Evolutionary conservation across 139 green algal species (phyloP), one percentile per base, ranked within the genome.

Genomic region (Coelastrella sp.): DNA sequence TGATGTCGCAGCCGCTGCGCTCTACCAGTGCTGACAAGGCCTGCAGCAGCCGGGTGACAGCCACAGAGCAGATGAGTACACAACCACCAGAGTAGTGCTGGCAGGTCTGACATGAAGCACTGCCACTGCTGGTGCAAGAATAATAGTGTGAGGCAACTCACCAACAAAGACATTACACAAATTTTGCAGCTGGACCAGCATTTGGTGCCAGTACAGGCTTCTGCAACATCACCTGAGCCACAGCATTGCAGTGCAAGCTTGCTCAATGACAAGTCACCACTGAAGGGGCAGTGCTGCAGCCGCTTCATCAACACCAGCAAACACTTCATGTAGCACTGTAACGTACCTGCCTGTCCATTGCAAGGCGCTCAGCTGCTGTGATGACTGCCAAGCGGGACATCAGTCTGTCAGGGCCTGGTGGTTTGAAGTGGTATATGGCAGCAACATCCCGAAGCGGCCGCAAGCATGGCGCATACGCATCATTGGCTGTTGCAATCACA

Each of bases 401-500:
- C 89, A 99, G 91, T 66, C 90, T 90, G 65, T 95, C 92, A 58
- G 49, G 27, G 14, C 74, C 25, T 0, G 93, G 93, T 20, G 91
- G 74, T 73, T 91, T 94, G 90, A 99, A 95, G 78, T 96, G 90
- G 66, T 98, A 94, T 0, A 99, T 91, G 17, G 91, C 91, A 22
- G 97, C 97, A 19, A 97, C 93, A 6, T 97, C 94, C 0, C 97
- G 90, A 84, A 99, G 95, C 25, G 96, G 97, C 22, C 96, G 90
- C 88, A 99, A 95, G 25, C 94, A 95, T 8, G 98, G 96, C 6
- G 96, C 96, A 84, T 99, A 99, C 79, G 98, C 92, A 92, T 99
- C 98, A 92, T 99, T 99, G 94, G 96, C 98, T 80, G 99, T 98
- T 92, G 94, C 97, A 85, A 99, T 99, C 90, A 99, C 95, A 76